Conservation (phyloP, 2,329 filamentous ascomycete genomes). For the Claviceps lovelessii region DNA sequence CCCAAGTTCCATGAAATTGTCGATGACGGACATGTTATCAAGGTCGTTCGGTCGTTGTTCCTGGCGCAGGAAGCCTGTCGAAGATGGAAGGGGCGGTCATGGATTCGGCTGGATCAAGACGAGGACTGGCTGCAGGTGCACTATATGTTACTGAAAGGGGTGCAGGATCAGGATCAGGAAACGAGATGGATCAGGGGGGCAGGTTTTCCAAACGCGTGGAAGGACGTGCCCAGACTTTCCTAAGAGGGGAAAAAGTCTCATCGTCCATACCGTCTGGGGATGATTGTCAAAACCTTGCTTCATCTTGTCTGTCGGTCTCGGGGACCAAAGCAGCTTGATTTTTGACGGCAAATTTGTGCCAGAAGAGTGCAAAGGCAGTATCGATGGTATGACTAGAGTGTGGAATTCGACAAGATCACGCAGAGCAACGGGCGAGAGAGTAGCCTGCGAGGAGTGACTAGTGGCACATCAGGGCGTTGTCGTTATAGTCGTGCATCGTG, state of each 20-base stretch:
- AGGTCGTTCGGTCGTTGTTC: constrained; percentile 56
- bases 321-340: not conserved
- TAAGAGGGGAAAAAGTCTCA: not conserved
- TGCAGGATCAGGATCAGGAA: constrained; percentile 36
- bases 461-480: too few species aligned
- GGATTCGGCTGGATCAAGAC: constrained; percentile 38
- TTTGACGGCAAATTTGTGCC: not conserved
- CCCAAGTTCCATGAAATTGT: constrained; percentile 30
- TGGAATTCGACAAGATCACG: too few species aligned
- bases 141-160: constrained; percentile 48
- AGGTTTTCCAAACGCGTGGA: constrained; percentile 55
- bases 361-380: not conserved
- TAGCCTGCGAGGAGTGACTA: too few species aligned
- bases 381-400: too few species aligned
- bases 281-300: too few species aligned
- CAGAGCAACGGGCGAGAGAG: too few species aligned
- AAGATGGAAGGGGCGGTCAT: constrained; percentile 29
- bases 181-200: constrained; percentile 45
- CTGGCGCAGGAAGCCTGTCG: constrained; percentile 42
- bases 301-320: too few species aligned
- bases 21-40: constrained; percentile 74
- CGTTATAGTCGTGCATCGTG: too few species aligned
- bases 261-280: too few species aligned
- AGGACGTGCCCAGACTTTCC: constrained; percentile 19
- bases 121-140: constrained; percentile 46